phyloP scores from a whole-genome alignment of 2,329 filamentous ascomycete genomes.

The Exophiala phaeomuriformis region DNA sequence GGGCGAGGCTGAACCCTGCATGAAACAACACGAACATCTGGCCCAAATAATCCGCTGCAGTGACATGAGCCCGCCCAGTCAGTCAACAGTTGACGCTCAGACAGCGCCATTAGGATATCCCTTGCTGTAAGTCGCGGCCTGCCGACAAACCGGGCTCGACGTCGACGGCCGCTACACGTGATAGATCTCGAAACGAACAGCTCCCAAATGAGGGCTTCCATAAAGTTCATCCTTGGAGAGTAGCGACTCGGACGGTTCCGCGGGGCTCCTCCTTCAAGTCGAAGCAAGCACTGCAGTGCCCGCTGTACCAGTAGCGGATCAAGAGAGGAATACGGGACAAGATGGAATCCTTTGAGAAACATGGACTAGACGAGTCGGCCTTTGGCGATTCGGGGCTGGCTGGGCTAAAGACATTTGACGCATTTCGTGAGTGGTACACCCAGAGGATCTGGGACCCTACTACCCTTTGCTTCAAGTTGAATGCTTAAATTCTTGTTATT shows the following conservation, averaged over 20 bases:
- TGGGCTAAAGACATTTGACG: conserved; percentile 79
- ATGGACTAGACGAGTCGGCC: conserved; percentile 65
- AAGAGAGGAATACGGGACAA: neutral
- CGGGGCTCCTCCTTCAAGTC: neutral
- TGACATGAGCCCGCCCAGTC: too few species aligned
- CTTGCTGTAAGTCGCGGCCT: neutral
- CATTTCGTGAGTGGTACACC: conserved; percentile 64
- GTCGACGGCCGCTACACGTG: neutral
- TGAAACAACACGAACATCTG: conserved; percentile 13
- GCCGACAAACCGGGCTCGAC: too few species aligned
- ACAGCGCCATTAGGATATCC: neutral
- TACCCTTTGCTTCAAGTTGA: conserved; percentile 23
- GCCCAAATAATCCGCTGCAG: conserved; percentile 7
- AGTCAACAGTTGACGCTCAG: too few species aligned
- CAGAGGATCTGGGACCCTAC: too few species aligned
- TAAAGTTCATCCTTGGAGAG: conserved; percentile 11
- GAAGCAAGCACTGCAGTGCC: neutral
- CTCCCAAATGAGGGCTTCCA: conserved; percentile 2
- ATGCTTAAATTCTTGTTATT: neutral
- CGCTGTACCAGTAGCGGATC: too few species aligned
- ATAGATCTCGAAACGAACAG: neutral
- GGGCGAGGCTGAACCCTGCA: conserved; percentile 18
- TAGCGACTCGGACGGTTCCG: conserved; percentile 9
- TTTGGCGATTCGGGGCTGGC: conserved; percentile 64
- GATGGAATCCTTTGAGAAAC: conserved; percentile 37